Evolutionary conservation across 2,329 filamentous ascomycete genomes (phyloP), one percentile per base, ranked within the genome.

Genomic region (Mariannaea elegans): DNA sequence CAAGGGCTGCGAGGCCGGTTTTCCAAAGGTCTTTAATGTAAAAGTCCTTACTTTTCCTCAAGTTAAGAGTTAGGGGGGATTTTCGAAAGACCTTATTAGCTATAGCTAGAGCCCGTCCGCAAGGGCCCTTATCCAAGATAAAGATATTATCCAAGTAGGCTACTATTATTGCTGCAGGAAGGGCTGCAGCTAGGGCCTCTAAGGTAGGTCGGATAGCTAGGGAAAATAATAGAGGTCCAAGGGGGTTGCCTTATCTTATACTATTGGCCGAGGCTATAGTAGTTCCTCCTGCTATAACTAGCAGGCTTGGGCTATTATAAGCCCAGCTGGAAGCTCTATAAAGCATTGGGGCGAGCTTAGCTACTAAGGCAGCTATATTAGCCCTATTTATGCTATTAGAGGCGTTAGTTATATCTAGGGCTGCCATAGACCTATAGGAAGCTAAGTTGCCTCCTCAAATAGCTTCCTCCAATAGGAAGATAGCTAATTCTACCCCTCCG

Each of bases 161-260:
- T 7, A 49, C 14, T 23, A 49, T n/a, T 12, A 27, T 32, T 19
- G 46, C 46, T 18, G 4, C 18, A n/a, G 31, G 46, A 5, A 49
- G 46, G 18, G 36, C 23, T 38, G 14, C 21, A 10, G 7, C 14
- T 16, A 49, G 18, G 31, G 21, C 24, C 46, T 49, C 32, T 24
- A 49, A 19, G 31, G 46, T 49, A 49, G 46, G 31, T 49, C 31
- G 31, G 31, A 49, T 36, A 39, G 46, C 46, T 49, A 49, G 31
- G 46, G 46, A 49, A 32, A 49, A 49, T 7, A 49, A 31, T 4
- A 49, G 14, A 31, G 31, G 46, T 6, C 31, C 31, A 12, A 49
- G n/a, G 7, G 31, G 46, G 31, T 49, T 18, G 3, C 31, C 31
- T n/a, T 49, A 10, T n/a, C 31, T 19, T 16, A 39, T 10, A 7